phyloP scores from a whole-genome alignment of 345 rosid species.

The Clausena lansium region DNA sequence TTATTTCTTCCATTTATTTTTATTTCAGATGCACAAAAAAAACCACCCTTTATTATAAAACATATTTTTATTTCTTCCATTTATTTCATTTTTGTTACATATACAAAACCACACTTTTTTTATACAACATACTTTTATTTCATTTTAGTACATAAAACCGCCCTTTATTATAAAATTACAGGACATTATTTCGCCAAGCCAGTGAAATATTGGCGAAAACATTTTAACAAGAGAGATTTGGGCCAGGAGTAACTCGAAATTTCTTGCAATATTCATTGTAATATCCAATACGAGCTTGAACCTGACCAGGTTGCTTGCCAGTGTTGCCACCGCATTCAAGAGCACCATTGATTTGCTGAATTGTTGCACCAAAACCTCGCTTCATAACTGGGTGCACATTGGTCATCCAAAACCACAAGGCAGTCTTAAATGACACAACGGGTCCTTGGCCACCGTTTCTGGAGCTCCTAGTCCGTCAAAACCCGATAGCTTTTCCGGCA shows the following conservation, averaged over 20 bases:
- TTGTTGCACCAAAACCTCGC: constrained; percentile 37
- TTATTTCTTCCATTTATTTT: no score
- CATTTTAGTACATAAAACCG: no score
- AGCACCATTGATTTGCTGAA: constrained; percentile 1
- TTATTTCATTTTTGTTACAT: no score
- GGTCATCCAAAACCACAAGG: constrained; percentile 68
- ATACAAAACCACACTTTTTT: no score
- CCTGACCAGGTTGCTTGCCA: background rate
- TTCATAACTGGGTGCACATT: constrained; percentile 40
- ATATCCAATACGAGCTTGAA: background rate
- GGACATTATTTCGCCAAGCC: background rate
- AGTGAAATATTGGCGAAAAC: background rate
- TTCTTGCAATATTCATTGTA: background rate
- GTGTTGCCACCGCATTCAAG: background rate
- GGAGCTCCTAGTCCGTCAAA: constrained; percentile 59
- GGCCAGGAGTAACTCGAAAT: background rate
- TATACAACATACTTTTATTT: no score
- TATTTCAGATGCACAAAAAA: no score
- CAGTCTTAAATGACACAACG: constrained; percentile 59
- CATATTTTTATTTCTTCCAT: no score
- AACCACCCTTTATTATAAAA: no score
- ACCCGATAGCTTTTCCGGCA: constrained; percentile 45
- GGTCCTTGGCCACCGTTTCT: constrained; percentile 66
- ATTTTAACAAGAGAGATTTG: background rate
- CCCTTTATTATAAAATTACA: no score